Percentiles rank a stretch among this genome's conserved stretches.
Evolutionary conservation across 1,284 basidiomycete species (phyloP).

Genomic region (Ustilago hordei): DNA sequence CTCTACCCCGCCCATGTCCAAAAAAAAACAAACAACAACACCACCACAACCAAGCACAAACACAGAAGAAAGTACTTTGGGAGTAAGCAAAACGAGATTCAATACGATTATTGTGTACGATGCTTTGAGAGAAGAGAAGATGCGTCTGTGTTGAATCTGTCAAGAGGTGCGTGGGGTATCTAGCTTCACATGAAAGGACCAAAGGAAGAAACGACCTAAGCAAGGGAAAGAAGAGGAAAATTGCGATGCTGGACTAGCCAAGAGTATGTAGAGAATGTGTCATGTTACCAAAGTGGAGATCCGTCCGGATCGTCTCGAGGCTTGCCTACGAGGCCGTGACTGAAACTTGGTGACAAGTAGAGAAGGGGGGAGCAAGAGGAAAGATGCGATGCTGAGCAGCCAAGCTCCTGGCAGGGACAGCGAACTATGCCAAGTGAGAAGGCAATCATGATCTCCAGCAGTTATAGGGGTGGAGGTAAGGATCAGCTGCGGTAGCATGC

Average conservation of each 20-base stretch:
- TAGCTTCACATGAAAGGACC: slow-evolving; percentile 11
- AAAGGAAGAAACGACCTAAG: slow-evolving; percentile 10
- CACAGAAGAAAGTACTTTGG: neutral
- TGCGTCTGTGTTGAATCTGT: slow-evolving; percentile 9
- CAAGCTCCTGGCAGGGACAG: neutral
- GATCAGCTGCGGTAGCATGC: slow-evolving; percentile 26
- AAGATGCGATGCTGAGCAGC: slow-evolving; percentile 12
- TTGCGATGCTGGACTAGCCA: neutral
- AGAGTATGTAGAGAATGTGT: slow-evolving; percentile 3
- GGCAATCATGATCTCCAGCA: slow-evolving; percentile 29
- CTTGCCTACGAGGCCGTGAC: neutral
- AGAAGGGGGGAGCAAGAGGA: neutral
- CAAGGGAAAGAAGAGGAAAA: slow-evolving; percentile 3
- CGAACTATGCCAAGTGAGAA: neutral
- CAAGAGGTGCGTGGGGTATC: slow-evolving; percentile 5
- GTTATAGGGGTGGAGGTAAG: slow-evolving; percentile 50
- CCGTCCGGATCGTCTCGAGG: slow-evolving; percentile 10
- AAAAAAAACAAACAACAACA: neutral
- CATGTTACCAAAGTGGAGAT: neutral
- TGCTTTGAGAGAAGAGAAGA: slow-evolving; percentile 1
- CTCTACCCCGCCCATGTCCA: neutral
- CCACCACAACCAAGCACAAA: neutral
- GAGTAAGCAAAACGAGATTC: neutral
- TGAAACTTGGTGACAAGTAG: neutral
- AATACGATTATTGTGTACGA: slow-evolving; percentile 2